Conservation (phyloP, 2,329 filamentous ascomycete genomes). For the Apiospora koreana region DNA sequence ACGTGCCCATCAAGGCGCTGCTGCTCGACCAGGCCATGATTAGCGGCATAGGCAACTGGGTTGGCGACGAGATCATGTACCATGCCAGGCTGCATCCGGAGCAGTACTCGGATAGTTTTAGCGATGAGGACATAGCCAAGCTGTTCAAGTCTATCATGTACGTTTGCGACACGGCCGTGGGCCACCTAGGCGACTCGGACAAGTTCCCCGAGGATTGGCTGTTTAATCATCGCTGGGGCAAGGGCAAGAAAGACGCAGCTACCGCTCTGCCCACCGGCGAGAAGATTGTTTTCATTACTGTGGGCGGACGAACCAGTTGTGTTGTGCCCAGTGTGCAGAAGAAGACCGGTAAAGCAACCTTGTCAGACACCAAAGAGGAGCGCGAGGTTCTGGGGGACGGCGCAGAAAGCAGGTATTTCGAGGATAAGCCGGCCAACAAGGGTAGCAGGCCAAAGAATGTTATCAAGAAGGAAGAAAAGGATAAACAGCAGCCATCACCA, state of each 20-base stretch:
- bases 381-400: conserved; percentile 11
- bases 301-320: conserved; percentile 89
- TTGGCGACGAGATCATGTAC: conserved; percentile 91
- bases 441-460: conserved; percentile 15
- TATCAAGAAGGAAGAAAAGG: conserved; percentile 17
- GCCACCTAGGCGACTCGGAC: conserved; percentile 76
- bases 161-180: conserved; percentile 79
- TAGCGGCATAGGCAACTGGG: conserved; percentile 96
- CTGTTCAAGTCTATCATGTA: conserved; percentile 74
- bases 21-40: conserved; percentile 86
- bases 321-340: conserved; percentile 85
- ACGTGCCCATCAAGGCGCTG: conserved; percentile 85
- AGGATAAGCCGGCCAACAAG: conserved; percentile 16
- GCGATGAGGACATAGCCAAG: conserved; percentile 66
- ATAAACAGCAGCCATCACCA: conserved; percentile 18
- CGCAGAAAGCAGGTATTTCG: conserved; percentile 25
- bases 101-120: conserved; percentile 85
- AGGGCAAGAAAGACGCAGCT: conserved; percentile 73
- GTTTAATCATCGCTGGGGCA: conserved; percentile 86
- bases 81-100: conserved; percentile 89
- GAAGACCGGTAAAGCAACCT: conserved; percentile 58
- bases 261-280: conserved; percentile 78
- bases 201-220: conserved; percentile 87
- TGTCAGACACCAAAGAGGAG: conserved; percentile 42
- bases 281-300: conserved; percentile 82